Conservation (phyloP, 1,284 basidiomycete genomes). For the Ustilago cynodontis region DNA sequence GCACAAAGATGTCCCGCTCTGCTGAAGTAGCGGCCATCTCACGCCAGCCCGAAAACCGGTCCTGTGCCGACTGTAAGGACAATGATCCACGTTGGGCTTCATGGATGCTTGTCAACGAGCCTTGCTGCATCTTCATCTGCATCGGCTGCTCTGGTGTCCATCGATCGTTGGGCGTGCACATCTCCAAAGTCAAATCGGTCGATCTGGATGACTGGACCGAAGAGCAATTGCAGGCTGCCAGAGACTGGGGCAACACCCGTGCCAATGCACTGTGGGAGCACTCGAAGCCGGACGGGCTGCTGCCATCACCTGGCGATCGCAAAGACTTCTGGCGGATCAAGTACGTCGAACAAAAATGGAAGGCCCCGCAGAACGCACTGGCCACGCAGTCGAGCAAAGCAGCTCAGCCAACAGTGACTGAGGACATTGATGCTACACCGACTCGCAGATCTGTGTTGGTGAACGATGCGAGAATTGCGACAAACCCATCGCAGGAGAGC, state of each 20-base stretch:
- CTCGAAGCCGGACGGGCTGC: constrained; percentile 30
- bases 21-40: constrained; percentile 69
- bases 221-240: constrained; percentile 56
- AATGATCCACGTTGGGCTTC: constrained; percentile 71
- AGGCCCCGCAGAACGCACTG: constrained; percentile 3
- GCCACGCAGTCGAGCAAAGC: not conserved
- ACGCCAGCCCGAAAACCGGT: constrained; percentile 68
- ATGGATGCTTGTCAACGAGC: constrained; percentile 68
- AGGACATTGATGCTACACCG: constrained; percentile 29
- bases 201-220: constrained; percentile 72
- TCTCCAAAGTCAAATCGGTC: constrained; percentile 73
- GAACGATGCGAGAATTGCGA: not conserved
- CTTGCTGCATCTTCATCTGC: constrained; percentile 72
- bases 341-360: constrained; percentile 50
- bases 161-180: constrained; percentile 73
- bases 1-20: constrained; percentile 43
- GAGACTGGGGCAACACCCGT: constrained; percentile 55
- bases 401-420: not conserved
- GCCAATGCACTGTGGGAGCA: constrained; percentile 58
- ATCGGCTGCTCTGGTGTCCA: constrained; percentile 73
- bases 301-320: constrained; percentile 21
- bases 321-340: constrained; percentile 53
- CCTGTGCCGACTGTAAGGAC: constrained; percentile 72
- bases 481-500: not conserved
- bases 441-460: constrained; percentile 11